phyloP scores from a whole-genome alignment of 495 filamentous ascomycete genomes.

The Neurospora sp. region DNA sequence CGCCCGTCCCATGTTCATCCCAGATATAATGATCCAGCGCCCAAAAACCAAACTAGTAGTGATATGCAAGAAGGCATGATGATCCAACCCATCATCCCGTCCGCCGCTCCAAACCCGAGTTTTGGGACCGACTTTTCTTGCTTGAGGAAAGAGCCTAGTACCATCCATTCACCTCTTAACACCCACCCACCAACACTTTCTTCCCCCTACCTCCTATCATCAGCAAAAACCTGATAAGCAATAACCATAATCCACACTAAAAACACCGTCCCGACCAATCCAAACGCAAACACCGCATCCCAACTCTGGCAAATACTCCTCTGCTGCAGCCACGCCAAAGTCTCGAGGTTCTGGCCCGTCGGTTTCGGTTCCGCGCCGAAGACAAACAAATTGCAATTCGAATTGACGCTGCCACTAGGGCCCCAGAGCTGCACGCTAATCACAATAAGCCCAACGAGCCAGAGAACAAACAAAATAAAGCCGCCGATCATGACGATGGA shows the following conservation, averaged over 20 bases:
- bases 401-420: conserved; percentile 59
- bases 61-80: too few species aligned
- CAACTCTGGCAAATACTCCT: conserved; percentile 71
- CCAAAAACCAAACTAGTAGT: too few species aligned
- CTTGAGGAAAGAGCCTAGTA: too few species aligned
- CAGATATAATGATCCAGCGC: too few species aligned
- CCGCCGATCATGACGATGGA: conserved; percentile 80
- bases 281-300: conserved; percentile 57
- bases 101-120: too few species aligned
- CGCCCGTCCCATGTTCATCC: too few species aligned
- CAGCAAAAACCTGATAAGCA: conserved; percentile 72
- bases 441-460: conserved; percentile 85
- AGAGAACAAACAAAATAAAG: conserved; percentile 91
- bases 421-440: conserved; percentile 74
- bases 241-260: conserved; percentile 93
- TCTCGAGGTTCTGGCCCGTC: conserved; percentile 54
- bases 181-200: too few species aligned
- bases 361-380: conserved; percentile 35
- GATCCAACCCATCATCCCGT: too few species aligned
- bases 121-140: too few species aligned
- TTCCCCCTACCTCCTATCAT: conserved; percentile 4
- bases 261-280: conserved; percentile 71
- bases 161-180: too few species aligned
- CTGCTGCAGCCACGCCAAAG: conserved; percentile 82
- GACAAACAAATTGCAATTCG: conserved; percentile 70